These are phyloP conservation scores for Gracilaria gracilis DNA, from an alignment of 23 red algal genomes.

Conservation along the genomic window DNA sequence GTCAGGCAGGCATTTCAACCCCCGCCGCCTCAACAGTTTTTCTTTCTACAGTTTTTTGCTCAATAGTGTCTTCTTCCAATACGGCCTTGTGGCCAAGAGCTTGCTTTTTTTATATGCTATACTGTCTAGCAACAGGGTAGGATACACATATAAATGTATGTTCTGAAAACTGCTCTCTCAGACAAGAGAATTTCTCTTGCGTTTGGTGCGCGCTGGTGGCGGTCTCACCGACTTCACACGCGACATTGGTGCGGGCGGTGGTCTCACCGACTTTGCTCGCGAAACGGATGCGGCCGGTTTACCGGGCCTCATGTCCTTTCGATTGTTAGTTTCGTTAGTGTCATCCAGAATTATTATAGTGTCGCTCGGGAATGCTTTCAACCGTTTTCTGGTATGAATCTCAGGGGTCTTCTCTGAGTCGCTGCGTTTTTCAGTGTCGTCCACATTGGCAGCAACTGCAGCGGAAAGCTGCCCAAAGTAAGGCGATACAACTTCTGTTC, in stretches of 20 bases:
- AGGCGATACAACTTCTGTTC: not conserved
- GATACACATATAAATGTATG: slow-evolving; percentile 37
- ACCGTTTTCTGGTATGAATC: not conserved
- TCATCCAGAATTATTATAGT: slow-evolving; percentile 17
- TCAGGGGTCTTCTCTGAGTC: not conserved
- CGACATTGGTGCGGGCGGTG: not conserved
- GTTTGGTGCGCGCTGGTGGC: slow-evolving; percentile 16
- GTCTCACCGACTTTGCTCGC: slow-evolving; percentile 14
- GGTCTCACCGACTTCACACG: slow-evolving; percentile 17
- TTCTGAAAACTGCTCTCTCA: slow-evolving; percentile 4
- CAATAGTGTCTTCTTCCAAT: not conserved
- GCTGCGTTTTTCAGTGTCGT: not conserved
- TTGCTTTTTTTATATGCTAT: slow-evolving; percentile 45
- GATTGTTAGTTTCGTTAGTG: not conserved
- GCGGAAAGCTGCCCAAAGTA: not conserved
- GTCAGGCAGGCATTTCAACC: too few relatives aligned
- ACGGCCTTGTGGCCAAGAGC: slow-evolving; percentile 6
- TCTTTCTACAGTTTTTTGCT: not conserved
- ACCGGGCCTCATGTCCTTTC: not conserved
- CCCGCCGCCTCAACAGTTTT: slow-evolving; percentile 4
- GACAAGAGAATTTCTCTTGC: slow-evolving; percentile 11
- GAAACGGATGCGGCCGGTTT: not conserved
- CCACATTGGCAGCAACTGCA: not conserved
- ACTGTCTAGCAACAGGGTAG: slow-evolving; percentile 30
- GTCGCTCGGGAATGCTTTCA: not conserved